Percentiles rank a stretch among this genome's conserved stretches.
These are phyloP conservation scores for Fraxinus pennsylvanica DNA, from an alignment of 257 asterid genomes.

Conservation along the genomic window DNA sequence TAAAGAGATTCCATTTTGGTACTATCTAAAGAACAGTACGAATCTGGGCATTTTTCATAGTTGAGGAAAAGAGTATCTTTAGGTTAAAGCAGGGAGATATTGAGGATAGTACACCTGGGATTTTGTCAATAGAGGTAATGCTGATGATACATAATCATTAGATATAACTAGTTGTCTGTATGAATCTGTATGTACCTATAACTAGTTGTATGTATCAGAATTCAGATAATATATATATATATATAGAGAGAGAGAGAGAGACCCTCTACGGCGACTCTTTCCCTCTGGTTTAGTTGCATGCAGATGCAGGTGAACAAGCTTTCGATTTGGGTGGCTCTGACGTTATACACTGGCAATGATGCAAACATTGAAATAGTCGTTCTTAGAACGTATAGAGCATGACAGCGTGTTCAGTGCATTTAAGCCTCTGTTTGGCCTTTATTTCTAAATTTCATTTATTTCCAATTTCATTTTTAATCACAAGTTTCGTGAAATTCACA, in stretches of 20 bases:
- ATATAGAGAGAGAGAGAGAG: too few relatives aligned
- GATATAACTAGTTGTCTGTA: too few relatives aligned
- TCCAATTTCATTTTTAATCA: too few relatives aligned
- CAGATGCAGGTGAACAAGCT: constrained; percentile 7
- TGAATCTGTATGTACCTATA: too few relatives aligned
- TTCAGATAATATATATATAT: not conserved
- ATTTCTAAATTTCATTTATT: too few relatives aligned
- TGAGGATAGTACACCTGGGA: constrained; percentile 22
- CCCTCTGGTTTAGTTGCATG: not conserved
- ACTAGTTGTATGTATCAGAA: not conserved
- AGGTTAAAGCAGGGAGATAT: constrained; percentile 6
- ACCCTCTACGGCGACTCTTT: too few relatives aligned
- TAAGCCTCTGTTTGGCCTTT: too few relatives aligned
- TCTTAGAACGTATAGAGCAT: too few relatives aligned
- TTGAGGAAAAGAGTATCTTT: not conserved
- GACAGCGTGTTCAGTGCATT: too few relatives aligned
- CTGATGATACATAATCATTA: constrained; percentile 40
- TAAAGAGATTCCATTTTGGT: constrained; percentile 40
- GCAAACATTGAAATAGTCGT: not conserved
- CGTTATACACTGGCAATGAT: not conserved
- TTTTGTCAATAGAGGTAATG: constrained; percentile 31
- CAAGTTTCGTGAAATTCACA: too few relatives aligned
- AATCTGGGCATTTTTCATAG: constrained; percentile 32
- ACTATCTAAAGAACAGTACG: constrained; percentile 13
- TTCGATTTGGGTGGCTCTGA: not conserved